A percentile compares a stretch with the other conserved stretches of the same genome.
These are phyloP conservation scores for Pestalotiopsis sp. DNA, from an alignment of 2,329 filamentous ascomycete genomes.

Conservation along the genomic window DNA sequence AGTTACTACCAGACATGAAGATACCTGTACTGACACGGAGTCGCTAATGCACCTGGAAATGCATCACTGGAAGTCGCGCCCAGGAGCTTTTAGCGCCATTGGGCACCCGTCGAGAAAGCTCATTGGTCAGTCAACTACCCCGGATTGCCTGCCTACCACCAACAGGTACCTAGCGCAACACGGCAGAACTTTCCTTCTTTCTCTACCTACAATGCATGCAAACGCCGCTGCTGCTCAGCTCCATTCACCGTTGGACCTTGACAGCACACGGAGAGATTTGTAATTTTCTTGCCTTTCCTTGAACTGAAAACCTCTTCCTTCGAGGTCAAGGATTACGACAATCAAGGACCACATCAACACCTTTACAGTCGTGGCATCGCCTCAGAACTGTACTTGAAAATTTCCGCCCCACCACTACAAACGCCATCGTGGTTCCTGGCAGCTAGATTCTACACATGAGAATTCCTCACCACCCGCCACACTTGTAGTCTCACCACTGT, in stretches of 20 bases:
- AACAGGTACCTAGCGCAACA: not conserved
- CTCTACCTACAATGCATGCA: not conserved
- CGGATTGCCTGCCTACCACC: not conserved
- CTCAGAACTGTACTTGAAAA: not conserved
- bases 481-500: not conserved
- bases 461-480: no score
- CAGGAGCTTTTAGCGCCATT: no score
- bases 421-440: not conserved
- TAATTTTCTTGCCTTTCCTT: not conserved
- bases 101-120: no score
- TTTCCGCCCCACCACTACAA: not conserved
- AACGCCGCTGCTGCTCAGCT: not conserved
- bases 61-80: no score
- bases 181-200: not conserved
- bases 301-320: no score
- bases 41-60: no score
- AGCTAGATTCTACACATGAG: no score
- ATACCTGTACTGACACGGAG: no score
- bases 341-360: not conserved
- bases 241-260: no score
- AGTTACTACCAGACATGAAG: no score
- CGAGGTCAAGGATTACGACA: not conserved
- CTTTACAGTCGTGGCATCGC: not conserved
- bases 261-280: not conserved
- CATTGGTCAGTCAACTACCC: not conserved